Percentiles rank a stretch among this genome's conserved stretches.
These are phyloP conservation scores for Sphaerostilbella broomeana DNA, from an alignment of 2,329 filamentous ascomycete genomes.

Conservation along the genomic window DNA sequence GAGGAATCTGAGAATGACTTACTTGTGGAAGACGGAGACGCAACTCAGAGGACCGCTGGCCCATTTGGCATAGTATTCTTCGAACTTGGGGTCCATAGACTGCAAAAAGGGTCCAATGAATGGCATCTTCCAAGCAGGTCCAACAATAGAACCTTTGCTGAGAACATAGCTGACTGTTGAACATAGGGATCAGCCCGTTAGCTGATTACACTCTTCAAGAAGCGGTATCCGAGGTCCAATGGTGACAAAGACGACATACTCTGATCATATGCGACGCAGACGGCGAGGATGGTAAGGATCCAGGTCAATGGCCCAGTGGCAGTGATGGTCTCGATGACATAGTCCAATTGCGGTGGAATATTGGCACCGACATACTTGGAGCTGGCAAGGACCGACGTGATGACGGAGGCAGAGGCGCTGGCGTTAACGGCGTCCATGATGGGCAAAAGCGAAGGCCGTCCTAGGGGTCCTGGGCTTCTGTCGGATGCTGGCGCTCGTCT, in stretches of 20 bases:
- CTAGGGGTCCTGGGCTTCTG: constrained; percentile 5
- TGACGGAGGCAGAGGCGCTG: constrained; percentile 59
- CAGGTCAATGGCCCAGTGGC: constrained; percentile 56
- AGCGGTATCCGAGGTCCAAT: no score
- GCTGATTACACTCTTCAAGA: no score
- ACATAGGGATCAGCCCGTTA: neutral
- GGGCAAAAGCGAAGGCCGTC: constrained; percentile 4
- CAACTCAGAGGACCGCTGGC: constrained; percentile 84
- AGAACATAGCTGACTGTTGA: constrained; percentile 63
- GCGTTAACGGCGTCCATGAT: constrained; percentile 43
- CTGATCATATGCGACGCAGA: constrained; percentile 82
- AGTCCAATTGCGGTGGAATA: constrained; percentile 50
- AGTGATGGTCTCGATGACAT: constrained; percentile 48
- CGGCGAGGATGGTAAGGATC: constrained; percentile 60
- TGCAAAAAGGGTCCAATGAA: constrained; percentile 95
- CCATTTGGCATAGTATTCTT: constrained; percentile 90
- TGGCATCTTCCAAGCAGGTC: constrained; percentile 68
- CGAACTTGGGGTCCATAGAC: constrained; percentile 86
- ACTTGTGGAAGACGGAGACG: constrained; percentile 99
- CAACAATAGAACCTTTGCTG: constrained; percentile 69
- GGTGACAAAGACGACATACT: constrained; percentile 57
- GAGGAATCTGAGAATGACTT: no score
- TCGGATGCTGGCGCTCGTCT: no score
- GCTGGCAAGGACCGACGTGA: constrained; percentile 62
- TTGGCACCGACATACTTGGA: constrained; percentile 44